These are phyloP conservation scores for Epichloe sibirici DNA, from an alignment of 2,329 filamentous ascomycete genomes.

Conservation along the genomic window DNA sequence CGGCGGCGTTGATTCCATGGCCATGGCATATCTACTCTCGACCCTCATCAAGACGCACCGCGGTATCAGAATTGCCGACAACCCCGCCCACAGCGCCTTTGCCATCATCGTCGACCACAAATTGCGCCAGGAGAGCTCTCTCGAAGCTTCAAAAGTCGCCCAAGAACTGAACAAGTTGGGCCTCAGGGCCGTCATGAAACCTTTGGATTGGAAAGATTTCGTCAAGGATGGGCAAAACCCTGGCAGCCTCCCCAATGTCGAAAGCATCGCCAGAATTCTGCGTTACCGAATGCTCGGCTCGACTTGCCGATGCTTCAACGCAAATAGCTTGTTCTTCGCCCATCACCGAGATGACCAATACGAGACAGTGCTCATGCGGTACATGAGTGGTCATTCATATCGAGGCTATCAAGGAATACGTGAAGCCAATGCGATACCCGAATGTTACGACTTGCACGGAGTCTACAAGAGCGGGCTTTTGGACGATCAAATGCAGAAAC, in stretches of 20 bases:
- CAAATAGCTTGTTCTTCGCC: constrained; percentile 58
- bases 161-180: constrained; percentile 26
- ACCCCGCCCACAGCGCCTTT: constrained; percentile 27
- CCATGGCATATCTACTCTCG: constrained; percentile 64
- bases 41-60: constrained; percentile 25
- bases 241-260: constrained; percentile 47
- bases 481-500: constrained; percentile 28
- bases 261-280: constrained; percentile 60
- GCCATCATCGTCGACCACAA: constrained; percentile 46
- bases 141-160: constrained; percentile 39
- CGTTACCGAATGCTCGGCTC: constrained; percentile 62
- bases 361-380: constrained; percentile 75
- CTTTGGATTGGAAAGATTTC: constrained; percentile 35
- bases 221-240: constrained; percentile 20
- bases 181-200: constrained; percentile 15
- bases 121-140: constrained; percentile 37
- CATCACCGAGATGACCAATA: constrained; percentile 88
- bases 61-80: constrained; percentile 30
- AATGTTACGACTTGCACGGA: constrained; percentile 65
- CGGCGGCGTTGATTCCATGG: constrained; percentile 97
- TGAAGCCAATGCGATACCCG: constrained; percentile 57
- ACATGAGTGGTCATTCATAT: constrained; percentile 54
- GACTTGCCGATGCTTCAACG: constrained; percentile 38
- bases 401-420: constrained; percentile 63
- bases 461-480: constrained; percentile 53